phyloP scores from a whole-genome alignment of 2,329 filamentous ascomycete genomes.

The Trichophyton rubrum region DNA sequence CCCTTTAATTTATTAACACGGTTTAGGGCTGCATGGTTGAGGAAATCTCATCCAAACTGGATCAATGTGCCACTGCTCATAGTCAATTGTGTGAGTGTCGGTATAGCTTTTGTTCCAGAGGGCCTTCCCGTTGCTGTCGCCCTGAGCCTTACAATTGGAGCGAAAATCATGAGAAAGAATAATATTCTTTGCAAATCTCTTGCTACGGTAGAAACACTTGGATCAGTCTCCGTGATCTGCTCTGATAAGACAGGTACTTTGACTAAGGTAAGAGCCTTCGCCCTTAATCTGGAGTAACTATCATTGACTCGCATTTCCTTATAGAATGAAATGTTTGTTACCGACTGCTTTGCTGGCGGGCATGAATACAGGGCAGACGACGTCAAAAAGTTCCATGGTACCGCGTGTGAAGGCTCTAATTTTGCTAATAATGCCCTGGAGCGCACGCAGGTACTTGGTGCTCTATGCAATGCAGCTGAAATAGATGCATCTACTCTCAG shows the following conservation, averaged over 20 bases:
- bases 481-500: slow-evolving; percentile 55
- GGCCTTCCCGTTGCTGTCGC: slow-evolving; percentile 59
- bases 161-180: slow-evolving; percentile 64
- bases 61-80: slow-evolving; percentile 62
- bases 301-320: background rate
- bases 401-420: slow-evolving; percentile 19
- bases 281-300: background rate
- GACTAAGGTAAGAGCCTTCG: slow-evolving; percentile 23
- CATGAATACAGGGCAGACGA: slow-evolving; percentile 41
- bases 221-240: slow-evolving; percentile 59
- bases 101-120: slow-evolving; percentile 65
- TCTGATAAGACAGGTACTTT: slow-evolving; percentile 58
- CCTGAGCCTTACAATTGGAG: slow-evolving; percentile 60
- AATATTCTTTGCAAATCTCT: slow-evolving; percentile 69
- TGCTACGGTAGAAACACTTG: slow-evolving; percentile 65
- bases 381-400: slow-evolving; percentile 33
- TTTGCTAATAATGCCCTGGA: slow-evolving; percentile 32
- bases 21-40: slow-evolving; percentile 55
- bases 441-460: slow-evolving; percentile 42
- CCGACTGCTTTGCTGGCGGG: slow-evolving; percentile 51
- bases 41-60: slow-evolving; percentile 52
- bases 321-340: slow-evolving; percentile 60
- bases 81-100: slow-evolving; percentile 58
- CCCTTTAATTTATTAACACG: slow-evolving; percentile 9
- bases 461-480: slow-evolving; percentile 62